These are phyloP conservation scores for Monosporascus sp. DNA, from an alignment of 2,329 filamentous ascomycete genomes.

Conservation along the genomic window DNA sequence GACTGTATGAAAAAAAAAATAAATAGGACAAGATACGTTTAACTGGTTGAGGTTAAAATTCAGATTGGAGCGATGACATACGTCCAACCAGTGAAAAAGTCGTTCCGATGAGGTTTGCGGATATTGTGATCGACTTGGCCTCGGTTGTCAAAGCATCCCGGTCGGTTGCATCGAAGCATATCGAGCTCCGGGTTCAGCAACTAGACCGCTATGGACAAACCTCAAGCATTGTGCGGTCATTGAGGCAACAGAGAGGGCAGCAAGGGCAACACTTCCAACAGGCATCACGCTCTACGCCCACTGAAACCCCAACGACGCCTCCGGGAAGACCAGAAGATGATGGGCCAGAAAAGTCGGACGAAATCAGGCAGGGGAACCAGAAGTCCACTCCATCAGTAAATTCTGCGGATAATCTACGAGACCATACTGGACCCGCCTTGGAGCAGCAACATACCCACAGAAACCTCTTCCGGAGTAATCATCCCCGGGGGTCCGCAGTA, in stretches of 20 bases:
- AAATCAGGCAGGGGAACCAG: neutral
- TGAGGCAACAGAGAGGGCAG: conserved; percentile 21
- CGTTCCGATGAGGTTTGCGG: conserved; percentile 53
- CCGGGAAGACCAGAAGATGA: conserved; percentile 3
- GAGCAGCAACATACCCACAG: conserved; percentile 5
- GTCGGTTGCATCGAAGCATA: conserved; percentile 59
- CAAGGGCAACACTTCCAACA: neutral
- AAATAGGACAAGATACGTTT: too few relatives aligned
- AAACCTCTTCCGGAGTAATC: conserved; percentile 6
- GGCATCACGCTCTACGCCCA: neutral
- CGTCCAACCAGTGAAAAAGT: conserved; percentile 12
- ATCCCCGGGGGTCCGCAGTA: conserved; percentile 3
- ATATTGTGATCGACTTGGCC: conserved; percentile 63
- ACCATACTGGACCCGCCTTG: neutral
- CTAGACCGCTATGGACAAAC: conserved; percentile 44
- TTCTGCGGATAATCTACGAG: neutral
- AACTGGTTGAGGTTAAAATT: too few relatives aligned
- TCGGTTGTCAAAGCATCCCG: conserved; percentile 66
- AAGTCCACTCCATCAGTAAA: neutral
- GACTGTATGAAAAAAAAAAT: too few relatives aligned
- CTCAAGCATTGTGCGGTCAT: conserved; percentile 36
- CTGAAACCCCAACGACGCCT: conserved; percentile 1
- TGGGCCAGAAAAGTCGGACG: conserved; percentile 1
- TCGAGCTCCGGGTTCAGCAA: conserved; percentile 52
- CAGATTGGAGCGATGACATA: conserved; percentile 4